Base-by-base conservation (phyloP, 495 filamentous ascomycete species). In the Neurospora sp. region DNA sequence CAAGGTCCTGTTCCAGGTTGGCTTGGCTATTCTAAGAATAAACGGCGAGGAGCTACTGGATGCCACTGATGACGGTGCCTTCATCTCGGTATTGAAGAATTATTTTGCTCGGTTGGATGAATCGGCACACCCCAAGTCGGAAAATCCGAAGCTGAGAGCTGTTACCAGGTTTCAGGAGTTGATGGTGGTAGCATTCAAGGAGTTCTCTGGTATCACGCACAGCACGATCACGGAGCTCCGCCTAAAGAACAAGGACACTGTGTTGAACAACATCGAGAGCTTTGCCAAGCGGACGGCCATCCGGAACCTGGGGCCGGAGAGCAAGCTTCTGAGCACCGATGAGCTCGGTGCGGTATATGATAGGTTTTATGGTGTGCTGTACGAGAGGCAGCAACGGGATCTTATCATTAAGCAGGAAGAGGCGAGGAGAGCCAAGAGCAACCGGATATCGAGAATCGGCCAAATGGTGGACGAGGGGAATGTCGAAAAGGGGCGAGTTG, bases 121-220 rank as follows among this genome's bases (percentile, higher is more conserved):
- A 81, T 97, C 94, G 8, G 96, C 96, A 6, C 96, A 99, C 78
- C 96, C 96, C 0, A 93, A 90, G 74, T 97, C 93, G 0, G 93
- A 97, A 76, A 98, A 98, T 75, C 89, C 93, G 1, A 98, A 98
- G 78, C 83, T 97, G 31, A 87, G 95, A 73, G 93, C 93, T 9
- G 94, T 99, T 44, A 99, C 96, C 0, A 87, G 92, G 59, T 99
- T 99, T 81, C 96, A 99, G 79, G 96, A 98, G 77, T 86, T 99
- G 70, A 97, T 99, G 93, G 96, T 99, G 3, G 94, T 98, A 4
- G 96, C 96, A 14, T 98, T 98, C 84, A 97, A 96, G 73, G 96
- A 99, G 76, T 99, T 99, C 76, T 90, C 95, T 1, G 93, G 89
- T 9, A 97, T 99, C 77, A 99, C 96, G 0, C 95, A 98, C 77